These are phyloP conservation scores for Cutaneotrichosporon daszewskae DNA, from an alignment of 1,284 basidiomycete species.

Conservation along the genomic window DNA sequence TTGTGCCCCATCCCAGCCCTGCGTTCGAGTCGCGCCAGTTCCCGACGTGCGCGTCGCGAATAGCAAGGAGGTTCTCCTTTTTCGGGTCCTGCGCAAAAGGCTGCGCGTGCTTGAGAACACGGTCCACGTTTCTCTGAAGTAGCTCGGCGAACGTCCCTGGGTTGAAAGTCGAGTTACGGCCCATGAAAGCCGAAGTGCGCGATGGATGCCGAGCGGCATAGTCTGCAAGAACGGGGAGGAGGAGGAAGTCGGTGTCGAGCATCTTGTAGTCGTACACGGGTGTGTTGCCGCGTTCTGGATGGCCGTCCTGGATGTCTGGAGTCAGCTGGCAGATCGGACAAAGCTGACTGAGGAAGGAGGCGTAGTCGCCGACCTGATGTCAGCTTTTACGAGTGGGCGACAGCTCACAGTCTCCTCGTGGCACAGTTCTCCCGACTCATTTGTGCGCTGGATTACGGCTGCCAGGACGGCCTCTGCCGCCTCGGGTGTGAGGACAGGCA, in stretches of 20 bases:
- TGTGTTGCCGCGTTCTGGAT: constrained; percentile 46
- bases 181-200: constrained; percentile 34
- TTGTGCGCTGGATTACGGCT: constrained; percentile 49
- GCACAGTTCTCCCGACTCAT: constrained; percentile 47
- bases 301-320: constrained; percentile 43
- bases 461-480: constrained; percentile 50
- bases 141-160: constrained; percentile 48
- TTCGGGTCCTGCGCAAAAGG: constrained; percentile 46
- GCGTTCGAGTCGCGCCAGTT: constrained; percentile 55
- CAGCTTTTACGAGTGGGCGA: neutral
- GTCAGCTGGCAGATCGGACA: constrained; percentile 24
- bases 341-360: constrained; percentile 22
- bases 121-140: constrained; percentile 20
- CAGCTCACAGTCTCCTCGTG: constrained; percentile 49
- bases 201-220: constrained; percentile 36
- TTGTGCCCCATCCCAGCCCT: constrained; percentile 52
- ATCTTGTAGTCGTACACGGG: constrained; percentile 50
- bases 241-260: constrained; percentile 50
- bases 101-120: constrained; percentile 35
- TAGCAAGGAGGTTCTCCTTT: constrained; percentile 40
- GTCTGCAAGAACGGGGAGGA: constrained; percentile 49
- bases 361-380: constrained; percentile 29
- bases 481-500: constrained; percentile 47
- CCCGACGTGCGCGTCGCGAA: constrained; percentile 45
- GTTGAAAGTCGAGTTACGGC: constrained; percentile 42